Evolutionary conservation across 352 stramenopile species (phyloP), one percentile per base, ranked within the genome.

Genomic region (Phytophthora litchii): DNA sequence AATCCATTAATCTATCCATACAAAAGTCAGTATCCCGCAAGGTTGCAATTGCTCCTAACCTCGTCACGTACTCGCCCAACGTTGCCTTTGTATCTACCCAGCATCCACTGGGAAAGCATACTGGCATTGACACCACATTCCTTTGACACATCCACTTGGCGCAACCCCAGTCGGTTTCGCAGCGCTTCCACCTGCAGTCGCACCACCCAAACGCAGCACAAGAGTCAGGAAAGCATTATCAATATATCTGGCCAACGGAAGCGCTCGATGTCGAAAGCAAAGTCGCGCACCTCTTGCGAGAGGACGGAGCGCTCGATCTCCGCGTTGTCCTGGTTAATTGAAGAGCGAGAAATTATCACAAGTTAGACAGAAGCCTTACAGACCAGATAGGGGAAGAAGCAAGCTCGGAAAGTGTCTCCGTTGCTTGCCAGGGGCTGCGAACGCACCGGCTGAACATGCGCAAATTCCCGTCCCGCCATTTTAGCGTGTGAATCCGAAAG

Each of bases 91-190:
- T 93, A 93, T 21, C 84, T 71, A 8, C 84, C 84, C 38, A 93
- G 71, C 84, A 93, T 93, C 84, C 84, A 93, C 65, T 93, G 84
- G 35, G 84, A 93, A 38, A 93, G 74, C 84, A 93, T 93, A 58
- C 78, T 90, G 32, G 84, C 84, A 54, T 93, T 93, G 46, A 93
- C 84, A 38, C 84, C 84, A 31, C 84, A 93, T 60, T 93, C 84
- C 65, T 93, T 93, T 25, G 81, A 91, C 45, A 93, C 84, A 42
- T 93, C 84, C 20, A 93, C 78, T 70, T 93, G 84, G 4, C 84
- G 81, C 54, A 93, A 63, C 4, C 84, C 82, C 13, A 91, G 56
- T 41, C 80, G 71, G 36, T 89, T 91, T 21, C 84, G 81, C 54
- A 93, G 70, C 45, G 72, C 66, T 69, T 93, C 84, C 29, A 93